Conservation (phyloP, 805 yeast species). For the Soucietia sequanensis region DNA sequence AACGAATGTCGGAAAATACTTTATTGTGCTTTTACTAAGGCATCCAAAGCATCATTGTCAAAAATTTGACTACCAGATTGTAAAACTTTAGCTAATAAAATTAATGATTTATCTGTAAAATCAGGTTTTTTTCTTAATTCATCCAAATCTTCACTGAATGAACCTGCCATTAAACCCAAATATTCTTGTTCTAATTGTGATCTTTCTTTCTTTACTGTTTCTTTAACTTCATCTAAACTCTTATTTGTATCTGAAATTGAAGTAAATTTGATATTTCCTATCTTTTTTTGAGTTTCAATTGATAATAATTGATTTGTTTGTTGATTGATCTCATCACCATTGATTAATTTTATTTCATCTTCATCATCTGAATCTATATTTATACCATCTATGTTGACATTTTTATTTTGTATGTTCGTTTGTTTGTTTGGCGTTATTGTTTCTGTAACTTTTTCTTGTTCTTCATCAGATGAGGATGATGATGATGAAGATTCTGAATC, state of each 20-base stretch:
- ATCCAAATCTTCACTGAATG: conserved; percentile 62
- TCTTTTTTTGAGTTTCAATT: conserved; percentile 15
- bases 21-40: conserved; percentile 9
- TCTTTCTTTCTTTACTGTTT: conserved; percentile 25
- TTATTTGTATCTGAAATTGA: conserved; percentile 11
- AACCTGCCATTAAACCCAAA: conserved; percentile 53
- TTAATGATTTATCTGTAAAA: conserved; percentile 55
- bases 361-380: conserved; percentile 28
- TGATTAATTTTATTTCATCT: background rate
- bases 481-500: conserved; percentile 48
- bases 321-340: background rate
- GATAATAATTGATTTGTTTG: conserved; percentile 18
- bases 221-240: conserved; percentile 14
- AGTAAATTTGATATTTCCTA: conserved; percentile 25
- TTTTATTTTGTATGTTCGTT: conserved; percentile 10
- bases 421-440: conserved; percentile 25
- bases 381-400: conserved; percentile 30
- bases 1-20: too few relatives aligned
- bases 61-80: conserved; percentile 60
- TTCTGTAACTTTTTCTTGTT: conserved; percentile 12
- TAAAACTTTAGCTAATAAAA: conserved; percentile 53
- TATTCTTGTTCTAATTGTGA: conserved; percentile 48
- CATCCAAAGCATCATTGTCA: conserved; percentile 48
- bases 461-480: conserved; percentile 20
- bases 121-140: conserved; percentile 61